A percentile compares a stretch with the other conserved stretches of the same genome.
Conservation (phyloP, 140 eudicot genomes). For the Bidens hawaiensis region DNA sequence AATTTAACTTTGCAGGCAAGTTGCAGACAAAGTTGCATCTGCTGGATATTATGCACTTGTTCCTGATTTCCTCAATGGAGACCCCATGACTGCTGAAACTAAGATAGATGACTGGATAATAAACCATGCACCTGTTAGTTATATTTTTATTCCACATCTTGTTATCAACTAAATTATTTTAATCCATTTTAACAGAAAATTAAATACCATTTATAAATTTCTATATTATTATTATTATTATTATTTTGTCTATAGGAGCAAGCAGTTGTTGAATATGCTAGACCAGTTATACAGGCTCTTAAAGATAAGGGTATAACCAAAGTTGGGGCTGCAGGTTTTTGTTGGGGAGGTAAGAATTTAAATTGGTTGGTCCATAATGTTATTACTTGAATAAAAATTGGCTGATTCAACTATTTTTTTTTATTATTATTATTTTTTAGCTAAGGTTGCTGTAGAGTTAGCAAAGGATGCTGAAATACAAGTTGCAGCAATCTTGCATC, state of each 20-base stretch:
- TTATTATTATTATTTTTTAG: slow-evolving; percentile 33
- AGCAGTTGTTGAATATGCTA: slow-evolving; percentile 36
- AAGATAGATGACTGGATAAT: slow-evolving; percentile 44
- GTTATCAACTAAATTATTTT: not conserved
- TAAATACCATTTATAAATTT: not conserved
- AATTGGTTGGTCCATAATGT: not conserved
- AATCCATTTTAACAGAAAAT: not conserved
- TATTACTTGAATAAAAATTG: not conserved
- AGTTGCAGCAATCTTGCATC: slow-evolving; percentile 62
- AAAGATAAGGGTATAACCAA: slow-evolving; percentile 48
- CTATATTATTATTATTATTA: not conserved
- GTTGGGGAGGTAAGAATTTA: slow-evolving; percentile 62
- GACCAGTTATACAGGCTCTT: slow-evolving; percentile 51
- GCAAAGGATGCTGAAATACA: slow-evolving; percentile 46
- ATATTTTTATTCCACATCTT: not conserved
- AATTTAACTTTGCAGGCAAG: slow-evolving; percentile 26
- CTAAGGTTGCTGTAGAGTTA: slow-evolving; percentile 57
- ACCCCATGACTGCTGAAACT: slow-evolving; percentile 29
- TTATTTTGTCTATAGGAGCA: slow-evolving; percentile 7
- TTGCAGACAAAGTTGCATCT: slow-evolving; percentile 59
- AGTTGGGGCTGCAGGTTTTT: slow-evolving; percentile 79
- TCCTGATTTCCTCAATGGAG: slow-evolving; percentile 55
- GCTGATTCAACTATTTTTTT: not conserved
- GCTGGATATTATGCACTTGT: slow-evolving; percentile 60
- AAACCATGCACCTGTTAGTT: slow-evolving; percentile 58